Percentiles rank a stretch among this genome's conserved stretches.
phyloP scores from a whole-genome alignment of 2,329 filamentous ascomycete species.

The Orbilia javanica region DNA sequence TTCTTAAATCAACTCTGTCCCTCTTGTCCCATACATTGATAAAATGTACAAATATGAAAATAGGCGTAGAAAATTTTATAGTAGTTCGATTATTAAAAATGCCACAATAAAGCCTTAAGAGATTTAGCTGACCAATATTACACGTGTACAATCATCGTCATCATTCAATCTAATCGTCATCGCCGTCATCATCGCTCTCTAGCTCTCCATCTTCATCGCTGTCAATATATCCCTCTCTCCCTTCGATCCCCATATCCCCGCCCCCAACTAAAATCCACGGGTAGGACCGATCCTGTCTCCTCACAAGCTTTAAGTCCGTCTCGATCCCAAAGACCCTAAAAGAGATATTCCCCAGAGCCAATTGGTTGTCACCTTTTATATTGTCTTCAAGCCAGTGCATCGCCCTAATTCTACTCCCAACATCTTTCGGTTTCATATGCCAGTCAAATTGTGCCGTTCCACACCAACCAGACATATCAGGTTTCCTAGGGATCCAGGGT shows the following conservation, averaged over 20 bases:
- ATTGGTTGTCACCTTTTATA: not conserved
- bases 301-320: not conserved
- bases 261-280: conserved; percentile 23
- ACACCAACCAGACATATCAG: conserved; percentile 2
- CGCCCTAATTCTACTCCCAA: not conserved
- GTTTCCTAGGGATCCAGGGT: conserved; percentile 1
- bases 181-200: not conserved
- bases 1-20: not conserved
- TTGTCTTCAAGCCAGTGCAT: not conserved
- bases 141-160: not conserved
- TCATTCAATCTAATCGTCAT: too few species aligned
- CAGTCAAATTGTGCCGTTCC: not conserved
- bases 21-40: too few species aligned
- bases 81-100: too few species aligned
- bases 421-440: conserved; percentile 6
- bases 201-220: not conserved
- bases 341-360: not conserved
- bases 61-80: too few species aligned
- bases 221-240: not conserved
- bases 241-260: conserved; percentile 3
- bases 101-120: too few species aligned
- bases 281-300: not conserved
- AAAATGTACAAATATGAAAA: too few species aligned
- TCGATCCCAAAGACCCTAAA: not conserved
- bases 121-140: too few species aligned